Evolutionary conservation across 352 stramenopile species (phyloP).

Genomic region (Pythium brachiatum): DNA sequence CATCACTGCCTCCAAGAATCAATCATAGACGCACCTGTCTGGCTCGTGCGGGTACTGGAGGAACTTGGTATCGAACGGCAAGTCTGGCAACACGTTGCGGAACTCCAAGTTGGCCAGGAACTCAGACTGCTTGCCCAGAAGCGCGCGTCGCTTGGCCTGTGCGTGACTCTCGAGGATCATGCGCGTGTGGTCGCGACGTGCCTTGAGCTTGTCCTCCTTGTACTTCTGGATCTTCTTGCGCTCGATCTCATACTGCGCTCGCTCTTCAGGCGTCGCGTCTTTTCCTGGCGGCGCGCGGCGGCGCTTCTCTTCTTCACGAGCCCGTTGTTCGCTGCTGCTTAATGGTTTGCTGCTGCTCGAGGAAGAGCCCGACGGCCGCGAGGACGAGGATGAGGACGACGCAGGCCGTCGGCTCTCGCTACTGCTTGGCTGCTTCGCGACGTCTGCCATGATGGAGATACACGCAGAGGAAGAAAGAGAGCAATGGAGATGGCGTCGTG

Average conservation of each 20-base stretch:
- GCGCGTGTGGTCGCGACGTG: constrained; percentile 79
- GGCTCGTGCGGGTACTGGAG: constrained; percentile 77
- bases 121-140: constrained; percentile 82
- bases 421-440: constrained; percentile 21
- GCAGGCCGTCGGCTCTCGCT: constrained; percentile 6
- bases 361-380: constrained; percentile 13
- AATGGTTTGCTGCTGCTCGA: constrained; percentile 16
- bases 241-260: constrained; percentile 79
- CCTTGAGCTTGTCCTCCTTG: constrained; percentile 88
- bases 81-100: constrained; percentile 74
- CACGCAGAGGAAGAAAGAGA: background rate
- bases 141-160: constrained; percentile 73
- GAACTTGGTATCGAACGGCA: constrained; percentile 88
- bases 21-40: constrained; percentile 44
- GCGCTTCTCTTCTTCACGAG: constrained; percentile 31
- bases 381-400: constrained; percentile 17
- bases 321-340: constrained; percentile 4
- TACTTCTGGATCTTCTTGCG: constrained; percentile 88
- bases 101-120: constrained; percentile 82
- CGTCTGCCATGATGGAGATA: constrained; percentile 31
- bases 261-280: constrained; percentile 62
- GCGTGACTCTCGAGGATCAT: constrained; percentile 87
- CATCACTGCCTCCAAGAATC: background rate
- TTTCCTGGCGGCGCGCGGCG: constrained; percentile 47
- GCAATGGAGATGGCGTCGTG: background rate